Base-by-base conservation (phyloP, 2,329 filamentous ascomycete genomes). In the Calonectria ilicicola region DNA sequence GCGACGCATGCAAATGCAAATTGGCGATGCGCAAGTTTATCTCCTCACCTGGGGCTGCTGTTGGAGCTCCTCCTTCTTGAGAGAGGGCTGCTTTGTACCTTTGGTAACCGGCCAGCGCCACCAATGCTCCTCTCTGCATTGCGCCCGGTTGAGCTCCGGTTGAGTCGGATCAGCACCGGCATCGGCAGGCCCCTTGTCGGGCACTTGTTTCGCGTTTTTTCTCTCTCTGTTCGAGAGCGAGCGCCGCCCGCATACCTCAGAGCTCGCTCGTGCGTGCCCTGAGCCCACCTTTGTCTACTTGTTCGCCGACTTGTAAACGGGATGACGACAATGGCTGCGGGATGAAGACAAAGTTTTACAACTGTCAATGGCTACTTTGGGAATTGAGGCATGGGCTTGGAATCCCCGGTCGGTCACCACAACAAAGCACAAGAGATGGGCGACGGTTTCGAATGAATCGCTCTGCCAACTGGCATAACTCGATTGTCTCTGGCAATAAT, bases 111-210 rank as follows among this genome's bases (percentile, higher is more conserved):
- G 21, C 32, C 53, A 40, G 23, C 53, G 53, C 53, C 53, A 60
- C 53, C 12, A 8, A 17, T 27, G 53, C 53, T 38, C 53, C 7
- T 21, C 51, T 7, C 53, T 8, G 8, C 44, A 47, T 23, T 56
- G 47, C 38, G 46, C 42, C 42, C 26, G 62, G 62, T 64, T n/a
- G 29, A 49, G 32, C 21, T 40, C 51, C 47, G 26, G 47, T 46
- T 17, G 10, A 32, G 23, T 64, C 27, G 26, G 38, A 40, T 64
- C 23, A 74, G 67, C 74, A 72, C 77, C 77, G 74, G 75, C 72
- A 78, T 77, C 77, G 76, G 73, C 62, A 63, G 38, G 17, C 64
- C 46, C 46, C 67, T 62, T 53, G 35, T 58, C 42, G 66, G 62
- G 63, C 12, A 14, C 26, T 26, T 29, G 44, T 53, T 53, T 65